These are phyloP conservation scores for Penicillium bovifimosum DNA, from an alignment of 495 filamentous ascomycete species.

Conservation along the genomic window DNA sequence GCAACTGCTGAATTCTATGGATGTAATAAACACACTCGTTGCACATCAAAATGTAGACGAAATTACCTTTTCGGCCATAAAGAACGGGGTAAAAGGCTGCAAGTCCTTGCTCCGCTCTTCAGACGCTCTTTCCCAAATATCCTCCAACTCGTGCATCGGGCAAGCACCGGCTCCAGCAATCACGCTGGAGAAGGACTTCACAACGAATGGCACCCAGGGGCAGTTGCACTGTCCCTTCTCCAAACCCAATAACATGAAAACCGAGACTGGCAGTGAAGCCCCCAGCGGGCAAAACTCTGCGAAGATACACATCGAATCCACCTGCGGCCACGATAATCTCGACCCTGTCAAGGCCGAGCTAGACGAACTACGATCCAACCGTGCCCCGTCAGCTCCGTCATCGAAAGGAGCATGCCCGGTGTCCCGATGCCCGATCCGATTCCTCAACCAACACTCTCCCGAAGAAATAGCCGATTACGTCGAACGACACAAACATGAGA, in stretches of 20 bases:
- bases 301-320: slow-evolving; percentile 25
- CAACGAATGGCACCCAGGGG: slow-evolving; percentile 40
- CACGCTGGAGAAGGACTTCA: slow-evolving; percentile 42
- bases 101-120: slow-evolving; percentile 31
- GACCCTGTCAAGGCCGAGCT: slow-evolving; percentile 45
- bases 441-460: slow-evolving; percentile 79
- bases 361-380: slow-evolving; percentile 34
- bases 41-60: slow-evolving; percentile 42
- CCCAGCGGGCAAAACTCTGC: slow-evolving; percentile 21
- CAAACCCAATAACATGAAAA: slow-evolving; percentile 26
- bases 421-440: slow-evolving; percentile 81
- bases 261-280: slow-evolving; percentile 22
- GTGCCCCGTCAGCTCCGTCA: slow-evolving; percentile 43
- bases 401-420: slow-evolving; percentile 69
- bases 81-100: slow-evolving; percentile 38
- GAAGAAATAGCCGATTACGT: slow-evolving; percentile 88
- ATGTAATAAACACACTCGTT: slow-evolving; percentile 44
- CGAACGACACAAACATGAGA: slow-evolving; percentile 85
- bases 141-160: slow-evolving; percentile 36
- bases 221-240: slow-evolving; percentile 44
- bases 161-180: slow-evolving; percentile 30
- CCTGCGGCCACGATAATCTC: slow-evolving; percentile 34
- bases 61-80: slow-evolving; percentile 33
- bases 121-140: slow-evolving; percentile 22
- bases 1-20: slow-evolving; percentile 33